Conservation (phyloP, 192 early-diverging fungal genomes). For the Glomus cerebriforme region DNA sequence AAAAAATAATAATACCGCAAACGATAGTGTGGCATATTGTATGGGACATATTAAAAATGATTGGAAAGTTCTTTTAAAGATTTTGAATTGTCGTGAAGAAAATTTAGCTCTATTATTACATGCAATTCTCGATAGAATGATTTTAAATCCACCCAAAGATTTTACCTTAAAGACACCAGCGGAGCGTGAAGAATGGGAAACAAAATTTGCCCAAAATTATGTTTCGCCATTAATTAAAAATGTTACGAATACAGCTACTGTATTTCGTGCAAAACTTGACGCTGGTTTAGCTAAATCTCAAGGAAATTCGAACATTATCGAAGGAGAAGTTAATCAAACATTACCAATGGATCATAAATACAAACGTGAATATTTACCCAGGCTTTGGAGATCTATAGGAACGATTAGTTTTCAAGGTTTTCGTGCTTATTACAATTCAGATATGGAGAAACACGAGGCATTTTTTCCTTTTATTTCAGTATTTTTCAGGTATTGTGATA, state of each 20-base stretch:
- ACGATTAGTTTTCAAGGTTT: slow-evolving; percentile 5
- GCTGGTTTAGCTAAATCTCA: neutral
- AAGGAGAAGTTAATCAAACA: slow-evolving; percentile 27
- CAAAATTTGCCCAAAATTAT: neutral
- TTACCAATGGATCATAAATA: neutral
- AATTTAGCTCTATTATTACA: slow-evolving; percentile 26
- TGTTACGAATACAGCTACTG: slow-evolving; percentile 3
- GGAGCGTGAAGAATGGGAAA: slow-evolving; percentile 30
- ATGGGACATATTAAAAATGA: slow-evolving; percentile 29
- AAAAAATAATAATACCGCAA: neutral
- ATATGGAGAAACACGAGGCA: neutral
- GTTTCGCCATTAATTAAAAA: slow-evolving; percentile 20
- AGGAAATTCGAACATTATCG: neutral
- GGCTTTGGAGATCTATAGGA: slow-evolving; percentile 27
- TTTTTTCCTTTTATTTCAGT: slow-evolving; percentile 20
- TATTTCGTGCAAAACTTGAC: slow-evolving; percentile 23
- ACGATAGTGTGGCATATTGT: slow-evolving; percentile 3
- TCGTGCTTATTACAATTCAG: neutral
- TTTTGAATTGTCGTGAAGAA: slow-evolving; percentile 30
- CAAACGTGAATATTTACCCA: neutral
- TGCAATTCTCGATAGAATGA: slow-evolving; percentile 21
- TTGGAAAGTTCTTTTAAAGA: slow-evolving; percentile 28
- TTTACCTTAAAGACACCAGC: neutral
- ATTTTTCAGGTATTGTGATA: slow-evolving; percentile 24
- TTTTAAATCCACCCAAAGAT: neutral